Conservation (phyloP, 805 yeast genomes). For the Myxozyma monticola region DNA sequence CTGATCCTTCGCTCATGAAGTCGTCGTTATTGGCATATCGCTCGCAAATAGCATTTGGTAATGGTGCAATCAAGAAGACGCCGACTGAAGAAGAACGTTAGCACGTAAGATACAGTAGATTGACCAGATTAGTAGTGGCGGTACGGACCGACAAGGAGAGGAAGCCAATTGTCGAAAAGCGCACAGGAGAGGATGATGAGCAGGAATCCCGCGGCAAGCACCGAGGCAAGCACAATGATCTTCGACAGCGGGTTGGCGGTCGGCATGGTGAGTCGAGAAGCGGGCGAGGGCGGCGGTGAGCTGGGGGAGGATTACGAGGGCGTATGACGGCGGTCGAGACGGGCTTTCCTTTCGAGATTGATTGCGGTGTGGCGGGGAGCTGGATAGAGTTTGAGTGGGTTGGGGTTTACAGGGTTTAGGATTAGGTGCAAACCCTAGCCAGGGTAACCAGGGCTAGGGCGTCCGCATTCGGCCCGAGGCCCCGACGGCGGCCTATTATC, state of each 20-base stretch:
- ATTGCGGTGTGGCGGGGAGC: no score
- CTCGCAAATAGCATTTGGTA: constrained; percentile 64
- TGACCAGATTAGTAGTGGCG: no score
- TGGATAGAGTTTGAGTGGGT: no score
- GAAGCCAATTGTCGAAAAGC: constrained; percentile 86
- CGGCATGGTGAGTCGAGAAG: constrained; percentile 29
- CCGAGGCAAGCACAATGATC: constrained; percentile 71
- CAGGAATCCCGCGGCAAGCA: constrained; percentile 86
- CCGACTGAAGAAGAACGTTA: constrained; percentile 43
- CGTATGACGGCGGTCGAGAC: background rate
- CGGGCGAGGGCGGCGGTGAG: background rate
- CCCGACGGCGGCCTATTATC: constrained; percentile 12
- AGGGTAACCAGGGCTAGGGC: constrained; percentile 6
- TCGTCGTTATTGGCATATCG: constrained; percentile 52
- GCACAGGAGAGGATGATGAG: constrained; percentile 86
- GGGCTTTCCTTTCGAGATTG: no score
- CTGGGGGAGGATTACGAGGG: background rate
- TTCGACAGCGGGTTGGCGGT: constrained; percentile 64
- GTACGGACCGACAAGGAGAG: constrained; percentile 65
- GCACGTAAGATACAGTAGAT: background rate
- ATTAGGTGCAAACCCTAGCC: no score
- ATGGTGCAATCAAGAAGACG: constrained; percentile 66
- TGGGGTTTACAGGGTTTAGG: no score
- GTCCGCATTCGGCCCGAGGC: background rate
- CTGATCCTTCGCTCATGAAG: constrained; percentile 59